Conservation (phyloP, 352 stramenopile genomes). For the Pythium aristosporum region DNA sequence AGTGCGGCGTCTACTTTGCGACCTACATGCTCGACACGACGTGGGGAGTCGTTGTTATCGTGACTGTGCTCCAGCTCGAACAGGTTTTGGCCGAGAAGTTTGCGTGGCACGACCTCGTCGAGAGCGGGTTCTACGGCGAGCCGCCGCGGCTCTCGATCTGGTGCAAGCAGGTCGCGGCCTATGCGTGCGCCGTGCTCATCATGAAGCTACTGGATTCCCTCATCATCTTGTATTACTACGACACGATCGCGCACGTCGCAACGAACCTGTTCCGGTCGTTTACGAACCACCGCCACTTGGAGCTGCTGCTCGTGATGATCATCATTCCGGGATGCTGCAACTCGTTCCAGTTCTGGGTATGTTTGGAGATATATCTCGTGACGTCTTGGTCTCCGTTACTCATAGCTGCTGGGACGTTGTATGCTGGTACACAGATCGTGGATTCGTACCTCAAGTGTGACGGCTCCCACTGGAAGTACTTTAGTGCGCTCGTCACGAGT, state of each 20-base stretch:
- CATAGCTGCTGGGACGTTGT: background rate
- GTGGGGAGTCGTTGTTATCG: conserved; percentile 44
- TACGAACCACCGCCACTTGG: conserved; percentile 56
- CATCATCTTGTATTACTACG: conserved; percentile 47
- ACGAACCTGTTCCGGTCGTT: conserved; percentile 59
- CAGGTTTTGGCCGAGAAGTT: conserved; percentile 39
- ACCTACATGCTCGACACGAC: conserved; percentile 71
- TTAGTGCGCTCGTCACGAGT: conserved; percentile 27
- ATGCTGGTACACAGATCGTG: conserved; percentile 35
- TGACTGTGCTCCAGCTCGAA: conserved; percentile 46
- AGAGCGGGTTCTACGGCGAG: conserved; percentile 71
- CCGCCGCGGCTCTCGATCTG: conserved; percentile 56
- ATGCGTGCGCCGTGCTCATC: conserved; percentile 37
- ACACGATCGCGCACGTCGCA: conserved; percentile 38
- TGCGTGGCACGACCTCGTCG: conserved; percentile 35
- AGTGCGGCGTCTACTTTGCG: conserved; percentile 78
- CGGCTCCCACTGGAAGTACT: conserved; percentile 40
- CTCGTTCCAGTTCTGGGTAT: conserved; percentile 72
- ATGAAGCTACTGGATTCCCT: conserved; percentile 56
- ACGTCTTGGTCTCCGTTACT: too few species aligned
- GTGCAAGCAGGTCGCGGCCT: conserved; percentile 53
- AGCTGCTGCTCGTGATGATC: conserved; percentile 79
- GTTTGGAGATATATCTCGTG: background rate
- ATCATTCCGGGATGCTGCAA: conserved; percentile 67
- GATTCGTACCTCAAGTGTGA: conserved; percentile 64